Percentiles rank a stretch among this genome's conserved stretches.
Conservation (phyloP, 2,329 filamentous ascomycete genomes). For the Penicillium concentricum region DNA sequence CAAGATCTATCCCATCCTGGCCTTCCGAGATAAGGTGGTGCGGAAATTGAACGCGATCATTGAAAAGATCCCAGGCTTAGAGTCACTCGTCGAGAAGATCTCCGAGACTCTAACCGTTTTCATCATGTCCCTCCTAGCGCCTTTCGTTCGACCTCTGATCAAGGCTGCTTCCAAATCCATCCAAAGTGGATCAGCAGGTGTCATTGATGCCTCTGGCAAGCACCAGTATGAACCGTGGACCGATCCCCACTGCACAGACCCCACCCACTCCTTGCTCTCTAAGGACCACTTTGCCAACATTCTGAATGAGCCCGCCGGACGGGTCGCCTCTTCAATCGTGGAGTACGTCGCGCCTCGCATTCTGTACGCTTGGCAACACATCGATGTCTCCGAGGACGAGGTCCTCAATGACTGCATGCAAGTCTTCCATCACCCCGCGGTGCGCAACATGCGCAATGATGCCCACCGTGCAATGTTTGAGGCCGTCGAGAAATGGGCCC, state of each 20-base stretch:
- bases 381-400: constrained; percentile 76
- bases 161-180: constrained; percentile 78
- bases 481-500: constrained; percentile 78
- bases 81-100: constrained; percentile 87
- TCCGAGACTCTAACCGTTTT: constrained; percentile 91
- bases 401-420: constrained; percentile 77
- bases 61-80: constrained; percentile 86
- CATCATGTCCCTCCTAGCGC: constrained; percentile 83
- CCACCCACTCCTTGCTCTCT: constrained; percentile 78
- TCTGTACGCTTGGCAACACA: constrained; percentile 90
- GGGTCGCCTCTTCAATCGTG: constrained; percentile 71
- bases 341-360: constrained; percentile 86
- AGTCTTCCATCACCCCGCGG: constrained; percentile 87
- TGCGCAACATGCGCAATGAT: constrained; percentile 72
- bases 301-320: constrained; percentile 73
- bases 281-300: constrained; percentile 84
- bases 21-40: constrained; percentile 92
- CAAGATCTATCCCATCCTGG: constrained; percentile 91
- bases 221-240: constrained; percentile 80
- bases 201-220: constrained; percentile 66
- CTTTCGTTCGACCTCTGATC: constrained; percentile 90
- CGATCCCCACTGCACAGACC: constrained; percentile 70
- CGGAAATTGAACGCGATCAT: constrained; percentile 79
- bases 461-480: constrained; percentile 87
- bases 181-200: constrained; percentile 77